Evolutionary conservation across 2,329 filamentous ascomycete genomes (phyloP), one percentile per base, ranked within the genome.

Genomic region (Cladophialophora carrionii): DNA sequence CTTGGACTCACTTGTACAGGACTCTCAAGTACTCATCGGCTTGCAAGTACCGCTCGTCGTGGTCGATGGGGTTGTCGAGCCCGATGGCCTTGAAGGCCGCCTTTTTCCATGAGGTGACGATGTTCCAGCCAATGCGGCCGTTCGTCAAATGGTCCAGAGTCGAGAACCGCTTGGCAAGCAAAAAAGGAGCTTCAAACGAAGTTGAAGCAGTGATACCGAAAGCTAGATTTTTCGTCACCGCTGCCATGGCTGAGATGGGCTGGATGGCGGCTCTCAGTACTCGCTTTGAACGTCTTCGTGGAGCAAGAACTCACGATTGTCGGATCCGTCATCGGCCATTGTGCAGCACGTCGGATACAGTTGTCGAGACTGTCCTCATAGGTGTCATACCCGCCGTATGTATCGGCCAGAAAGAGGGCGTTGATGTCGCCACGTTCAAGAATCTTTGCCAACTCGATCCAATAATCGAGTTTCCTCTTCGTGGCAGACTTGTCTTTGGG

Each of bases 251-350:
- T 2, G 82, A 82, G 61, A 88, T 87, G 2, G 85, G 84, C 83
- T 86, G 53, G 32, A 14, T 31, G 22, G 10, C 17, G 4, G 41
- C 53, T 17, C 43, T 37, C 20, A 57, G 7, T 34, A 53, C 49
- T 32, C 3, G 5, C n/a, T 8, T 31, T 31, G 9, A 9, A 17
- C 5, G 31, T 22, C 0, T n/a, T 20, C 51, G n/a, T 17, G 26
- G 48, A 26, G 20, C 48, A 51, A 20, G 9, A 3, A 76, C 82
- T 70, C 72, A 87, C 84, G 71, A 88, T 88, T 0, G 83, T 83
- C 0, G 87, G 87, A 71, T 89, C 87, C 0, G 84, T 87, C 73
- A 88, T 80, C 0, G 87, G 86, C 85, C 85, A 88, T 71, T 89
- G 87, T 0, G 86, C 85, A 0, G 85, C 86, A 26, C 85, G 78